Conservation (phyloP, 2,329 filamentous ascomycete species). For the Ophiostoma sp. region DNA sequence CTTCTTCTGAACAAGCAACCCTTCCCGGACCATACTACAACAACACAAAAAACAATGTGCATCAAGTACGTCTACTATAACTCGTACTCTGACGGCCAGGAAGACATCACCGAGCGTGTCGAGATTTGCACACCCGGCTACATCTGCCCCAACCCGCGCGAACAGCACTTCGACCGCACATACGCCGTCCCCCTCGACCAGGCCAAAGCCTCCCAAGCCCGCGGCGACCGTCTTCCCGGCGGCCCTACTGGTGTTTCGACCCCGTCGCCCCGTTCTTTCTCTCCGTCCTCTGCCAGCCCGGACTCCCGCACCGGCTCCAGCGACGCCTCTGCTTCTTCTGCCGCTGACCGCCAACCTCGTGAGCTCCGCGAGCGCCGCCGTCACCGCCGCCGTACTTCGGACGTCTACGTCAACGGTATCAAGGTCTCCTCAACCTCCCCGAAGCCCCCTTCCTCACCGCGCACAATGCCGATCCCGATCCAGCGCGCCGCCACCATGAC, state of each 20-base stretch:
- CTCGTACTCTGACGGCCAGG: slow-evolving; percentile 37
- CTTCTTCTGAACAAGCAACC: not conserved
- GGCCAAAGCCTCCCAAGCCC: slow-evolving; percentile 20
- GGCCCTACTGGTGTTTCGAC: slow-evolving; percentile 5
- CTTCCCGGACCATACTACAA: not conserved
- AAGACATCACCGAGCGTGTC: slow-evolving; percentile 37
- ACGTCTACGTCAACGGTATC: slow-evolving; percentile 34
- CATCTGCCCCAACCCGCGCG: slow-evolving; percentile 34
- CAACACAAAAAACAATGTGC: slow-evolving; percentile 36
- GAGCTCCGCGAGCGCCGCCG: slow-evolving; percentile 23
- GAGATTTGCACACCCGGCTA: slow-evolving; percentile 36
- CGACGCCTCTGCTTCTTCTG: not conserved
- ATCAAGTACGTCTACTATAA: slow-evolving; percentile 39
- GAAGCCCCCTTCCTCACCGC: slow-evolving; percentile 26
- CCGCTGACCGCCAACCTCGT: not conserved
- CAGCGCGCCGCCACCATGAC: slow-evolving; percentile 35
- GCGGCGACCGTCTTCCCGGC: slow-evolving; percentile 5
- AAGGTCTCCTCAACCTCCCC: slow-evolving; percentile 25
- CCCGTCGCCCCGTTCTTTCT: not conserved
- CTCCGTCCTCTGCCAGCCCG: slow-evolving; percentile 22
- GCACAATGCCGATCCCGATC: slow-evolving; percentile 32
- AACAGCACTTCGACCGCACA: slow-evolving; percentile 27
- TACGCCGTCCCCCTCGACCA: slow-evolving; percentile 24
- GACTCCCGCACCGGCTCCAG: slow-evolving; percentile 8
- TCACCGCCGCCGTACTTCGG: slow-evolving; percentile 30